Evolutionary conservation across 2,329 filamentous ascomycete genomes (phyloP), one percentile per base, ranked within the genome.

Genomic region (Sarocladium kiliense): DNA sequence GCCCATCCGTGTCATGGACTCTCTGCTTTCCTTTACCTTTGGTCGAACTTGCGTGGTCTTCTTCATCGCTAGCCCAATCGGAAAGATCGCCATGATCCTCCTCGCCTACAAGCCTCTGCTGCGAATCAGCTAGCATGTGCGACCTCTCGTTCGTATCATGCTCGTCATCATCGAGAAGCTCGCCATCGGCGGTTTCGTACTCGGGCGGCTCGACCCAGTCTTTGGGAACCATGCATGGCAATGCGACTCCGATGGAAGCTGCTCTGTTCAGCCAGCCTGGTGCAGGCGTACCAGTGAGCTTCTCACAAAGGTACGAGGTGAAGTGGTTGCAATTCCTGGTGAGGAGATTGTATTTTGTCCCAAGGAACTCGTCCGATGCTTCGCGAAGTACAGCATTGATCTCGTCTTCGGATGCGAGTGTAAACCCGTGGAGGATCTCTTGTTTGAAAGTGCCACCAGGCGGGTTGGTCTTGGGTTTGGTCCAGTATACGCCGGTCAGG

Each of bases 301-400:
- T 82, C 66, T 86, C 77, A 70, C 88, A 91, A 18, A 95, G 78
- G 63, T 87, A 84, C 19, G 84, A 84, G 2, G 89, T 93, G 68
- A 95, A 95, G 68, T 95, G 90, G 68, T 95, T 95, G 78, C 90
- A 95, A 70, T 95, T 95, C 62, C 85, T 85, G 19, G 86, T 91
- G 44, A 95, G 77, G 14, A 95, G 80, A 64, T 94, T 93, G 71
- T 95, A 94, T 14, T 81, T 80, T 0, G 85, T 85, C 23, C 90
- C 90, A 56, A 85, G 78, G 63, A 94, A 95, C 61, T 86, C 79
- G 41, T 87, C 80, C 1, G 86, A 89, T 12, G 86, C 86, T 56
- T 77, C 76, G 62, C 80, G 82, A 44, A 95, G 80, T 39, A 89
- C 86, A 14, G 75, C 66, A 54, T 91, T 85, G 61, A 94, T 86